Evolutionary conservation across 345 rosid genomes (phyloP).

Genomic region (Acer campestre): DNA sequence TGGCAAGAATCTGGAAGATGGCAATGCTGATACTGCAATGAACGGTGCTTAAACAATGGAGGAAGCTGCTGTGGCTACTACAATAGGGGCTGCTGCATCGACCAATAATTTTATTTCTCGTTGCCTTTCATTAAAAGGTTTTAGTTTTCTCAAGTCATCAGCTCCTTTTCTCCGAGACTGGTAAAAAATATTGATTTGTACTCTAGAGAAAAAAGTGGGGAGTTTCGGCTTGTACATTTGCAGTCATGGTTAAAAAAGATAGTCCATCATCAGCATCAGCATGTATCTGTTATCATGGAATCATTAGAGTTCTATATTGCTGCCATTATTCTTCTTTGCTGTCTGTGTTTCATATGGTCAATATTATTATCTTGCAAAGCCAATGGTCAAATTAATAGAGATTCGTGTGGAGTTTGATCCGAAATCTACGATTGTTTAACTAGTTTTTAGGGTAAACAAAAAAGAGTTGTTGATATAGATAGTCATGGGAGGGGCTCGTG

Average conservation of each 20-base stretch:
- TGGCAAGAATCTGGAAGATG: constrained; percentile 78
- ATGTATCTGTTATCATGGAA: constrained; percentile 29
- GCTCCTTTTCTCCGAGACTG: constrained; percentile 13
- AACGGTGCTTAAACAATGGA: constrained; percentile 64
- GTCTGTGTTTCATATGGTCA: background rate
- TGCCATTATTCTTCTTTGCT: background rate
- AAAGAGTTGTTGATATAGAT: background rate
- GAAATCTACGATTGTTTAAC: background rate
- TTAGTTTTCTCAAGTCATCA: constrained; percentile 5
- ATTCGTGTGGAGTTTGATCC: no score
- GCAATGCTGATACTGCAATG: constrained; percentile 62
- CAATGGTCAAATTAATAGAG: constrained; percentile 8
- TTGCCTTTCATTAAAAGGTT: constrained; percentile 13
- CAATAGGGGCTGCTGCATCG: constrained; percentile 11
- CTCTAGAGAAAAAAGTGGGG: constrained; percentile 19
- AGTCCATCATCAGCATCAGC: constrained; percentile 24
- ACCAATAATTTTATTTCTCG: constrained; percentile 18
- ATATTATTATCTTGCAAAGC: constrained; percentile 5
- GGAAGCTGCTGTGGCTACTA: constrained; percentile 9
- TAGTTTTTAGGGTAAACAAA: no score
- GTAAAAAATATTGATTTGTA: constrained; percentile 27
- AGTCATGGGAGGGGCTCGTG: constrained; percentile 13
- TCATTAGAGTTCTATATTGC: constrained; percentile 15
- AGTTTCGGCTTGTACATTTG: constrained; percentile 22
- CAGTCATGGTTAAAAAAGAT: constrained; percentile 21